A percentile compares a stretch with the other conserved stretches of the same genome.
These are phyloP conservation scores for Actinomortierella ambigua DNA, from an alignment of 371 early-diverging fungal species.

Conservation along the genomic window DNA sequence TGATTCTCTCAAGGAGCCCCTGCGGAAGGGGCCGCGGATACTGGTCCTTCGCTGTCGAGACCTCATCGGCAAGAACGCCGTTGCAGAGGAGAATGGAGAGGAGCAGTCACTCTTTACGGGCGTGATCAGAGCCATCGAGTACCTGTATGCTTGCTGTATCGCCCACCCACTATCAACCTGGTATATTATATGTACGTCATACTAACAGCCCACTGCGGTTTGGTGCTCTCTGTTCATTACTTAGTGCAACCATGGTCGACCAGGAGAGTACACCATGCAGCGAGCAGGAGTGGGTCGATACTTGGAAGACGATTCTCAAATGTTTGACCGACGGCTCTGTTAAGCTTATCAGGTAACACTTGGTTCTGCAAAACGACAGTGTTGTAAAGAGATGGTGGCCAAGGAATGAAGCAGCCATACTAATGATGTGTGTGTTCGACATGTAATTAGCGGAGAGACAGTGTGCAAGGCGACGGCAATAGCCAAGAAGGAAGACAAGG, in stretches of 20 bases:
- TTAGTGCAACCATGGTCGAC: slow-evolving; percentile 12
- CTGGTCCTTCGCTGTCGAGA: slow-evolving; percentile 6
- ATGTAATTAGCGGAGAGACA: slow-evolving; percentile 10
- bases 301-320: slow-evolving; percentile 9
- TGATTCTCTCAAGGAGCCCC: background rate
- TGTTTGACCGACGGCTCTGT: slow-evolving; percentile 6
- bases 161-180: background rate
- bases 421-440: too few species aligned
- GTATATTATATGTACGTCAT: too few species aligned
- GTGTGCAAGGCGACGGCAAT: slow-evolving; percentile 11
- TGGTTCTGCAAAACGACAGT: background rate
- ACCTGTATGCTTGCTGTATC: slow-evolving; percentile 1
- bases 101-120: background rate
- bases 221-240: background rate
- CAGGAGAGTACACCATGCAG: slow-evolving; percentile 4
- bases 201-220: too few species aligned
- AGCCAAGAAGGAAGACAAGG: slow-evolving; percentile 6
- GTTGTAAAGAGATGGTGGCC: too few species aligned
- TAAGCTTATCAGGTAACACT: slow-evolving; percentile 8
- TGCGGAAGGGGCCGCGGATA: slow-evolving; percentile 8
- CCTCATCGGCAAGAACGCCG: slow-evolving; percentile 7
- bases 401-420: too few species aligned
- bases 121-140: slow-evolving; percentile 4
- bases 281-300: slow-evolving; percentile 7
- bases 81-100: slow-evolving; percentile 1